Evolutionary conservation across 140 eudicot genomes (phyloP).

Genomic region (Senecio squalidus): DNA sequence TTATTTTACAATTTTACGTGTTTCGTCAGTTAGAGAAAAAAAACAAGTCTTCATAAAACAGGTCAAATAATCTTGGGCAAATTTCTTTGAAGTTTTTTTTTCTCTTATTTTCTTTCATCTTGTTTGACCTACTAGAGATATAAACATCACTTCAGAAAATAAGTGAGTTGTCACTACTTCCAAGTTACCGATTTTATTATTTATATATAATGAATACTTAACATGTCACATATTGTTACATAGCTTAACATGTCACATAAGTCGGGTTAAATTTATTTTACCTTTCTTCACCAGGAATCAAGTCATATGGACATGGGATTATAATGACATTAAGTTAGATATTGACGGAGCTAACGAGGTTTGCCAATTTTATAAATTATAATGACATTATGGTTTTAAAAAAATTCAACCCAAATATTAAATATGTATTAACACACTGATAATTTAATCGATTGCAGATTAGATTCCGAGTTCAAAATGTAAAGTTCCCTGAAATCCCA

Average conservation of each 20-base stretch:
- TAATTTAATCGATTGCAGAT: slow-evolving; percentile 38
- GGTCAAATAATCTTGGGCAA: too few species aligned
- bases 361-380: background rate
- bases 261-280: too few species aligned
- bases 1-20: too few species aligned
- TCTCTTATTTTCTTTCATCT: background rate
- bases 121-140: background rate
- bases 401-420: background rate
- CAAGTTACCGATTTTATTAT: too few species aligned
- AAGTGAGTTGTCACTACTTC: too few species aligned
- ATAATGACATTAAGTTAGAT: slow-evolving; percentile 33
- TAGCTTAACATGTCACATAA: too few species aligned
- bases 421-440: background rate
- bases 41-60: too few species aligned
- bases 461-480: slow-evolving; percentile 59
- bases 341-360: slow-evolving; percentile 71
- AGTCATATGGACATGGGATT: slow-evolving; percentile 61
- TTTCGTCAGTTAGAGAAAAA: too few species aligned
- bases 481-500: slow-evolving; percentile 63
- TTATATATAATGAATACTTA: too few species aligned
- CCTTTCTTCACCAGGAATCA: slow-evolving; percentile 34
- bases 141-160: too few species aligned
- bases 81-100: background rate
- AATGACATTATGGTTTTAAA: background rate
- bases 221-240: too few species aligned